Conservation (phyloP, 345 rosid species). For the Excoecaria agallocha region DNA sequence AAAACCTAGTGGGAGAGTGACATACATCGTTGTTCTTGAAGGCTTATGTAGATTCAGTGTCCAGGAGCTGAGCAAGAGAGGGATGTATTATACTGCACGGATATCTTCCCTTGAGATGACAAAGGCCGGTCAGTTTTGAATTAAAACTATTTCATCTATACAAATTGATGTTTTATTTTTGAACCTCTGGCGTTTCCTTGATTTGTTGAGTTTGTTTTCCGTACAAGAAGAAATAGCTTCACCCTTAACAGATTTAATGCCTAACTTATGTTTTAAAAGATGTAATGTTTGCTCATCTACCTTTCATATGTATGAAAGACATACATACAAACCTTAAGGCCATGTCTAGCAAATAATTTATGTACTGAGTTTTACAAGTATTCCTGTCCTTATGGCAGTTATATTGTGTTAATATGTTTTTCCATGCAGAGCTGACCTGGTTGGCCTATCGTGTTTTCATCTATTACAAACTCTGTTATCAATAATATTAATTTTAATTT, state of each 20-base stretch:
- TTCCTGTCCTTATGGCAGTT: not conserved
- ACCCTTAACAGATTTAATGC: not conserved
- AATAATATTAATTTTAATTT: not conserved
- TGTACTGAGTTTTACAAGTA: not conserved
- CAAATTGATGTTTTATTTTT: too few relatives aligned
- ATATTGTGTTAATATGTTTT: not conserved
- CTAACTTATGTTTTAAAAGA: not conserved
- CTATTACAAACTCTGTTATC: not conserved
- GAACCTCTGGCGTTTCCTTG: not conserved
- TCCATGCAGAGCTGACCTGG: not conserved
- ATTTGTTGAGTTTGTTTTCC: not conserved
- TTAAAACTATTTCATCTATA: not conserved
- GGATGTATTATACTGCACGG: constrained; percentile 81
- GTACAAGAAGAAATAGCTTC: not conserved
- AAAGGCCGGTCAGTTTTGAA: constrained; percentile 55
- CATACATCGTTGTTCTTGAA: constrained; percentile 96
- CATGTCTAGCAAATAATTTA: not conserved
- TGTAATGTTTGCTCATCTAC: not conserved
- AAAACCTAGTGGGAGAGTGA: constrained; percentile 99
- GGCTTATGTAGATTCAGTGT: constrained; percentile 93
- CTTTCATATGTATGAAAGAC: not conserved
- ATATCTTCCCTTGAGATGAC: constrained; percentile 92
- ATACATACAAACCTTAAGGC: not conserved
- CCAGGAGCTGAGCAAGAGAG: constrained; percentile 88
- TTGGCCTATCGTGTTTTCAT: not conserved